Evolutionary conservation across 2,329 filamentous ascomycete genomes (phyloP).

Genomic region (Fusarium poae): DNA sequence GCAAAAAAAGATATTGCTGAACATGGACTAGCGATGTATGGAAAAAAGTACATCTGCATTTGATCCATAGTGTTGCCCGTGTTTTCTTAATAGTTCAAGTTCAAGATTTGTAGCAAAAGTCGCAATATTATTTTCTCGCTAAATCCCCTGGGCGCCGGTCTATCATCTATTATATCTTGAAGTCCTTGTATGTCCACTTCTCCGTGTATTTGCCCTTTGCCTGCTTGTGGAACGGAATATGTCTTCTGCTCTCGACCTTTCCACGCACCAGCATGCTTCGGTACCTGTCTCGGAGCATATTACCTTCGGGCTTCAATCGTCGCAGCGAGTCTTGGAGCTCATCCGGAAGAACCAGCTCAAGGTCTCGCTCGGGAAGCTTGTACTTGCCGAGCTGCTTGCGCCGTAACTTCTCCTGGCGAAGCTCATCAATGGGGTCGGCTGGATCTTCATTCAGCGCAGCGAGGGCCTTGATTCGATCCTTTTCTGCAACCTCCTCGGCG

Average conservation of each 20-base stretch:
- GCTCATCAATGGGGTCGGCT: constrained; percentile 66
- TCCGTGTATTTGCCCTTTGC: constrained; percentile 85
- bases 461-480: constrained; percentile 64
- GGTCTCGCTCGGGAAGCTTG: constrained; percentile 79
- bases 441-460: constrained; percentile 55
- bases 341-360: constrained; percentile 86
- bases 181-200: constrained; percentile 99
- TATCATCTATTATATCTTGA: constrained; percentile 57
- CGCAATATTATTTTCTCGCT: constrained; percentile 41
- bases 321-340: constrained; percentile 86
- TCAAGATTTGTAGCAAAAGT: constrained; percentile 24
- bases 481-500: constrained; percentile 70
- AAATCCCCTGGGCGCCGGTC: constrained; percentile 28
- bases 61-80: constrained; percentile 4
- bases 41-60: neutral
- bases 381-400: constrained; percentile 80
- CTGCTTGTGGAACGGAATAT: constrained; percentile 85
- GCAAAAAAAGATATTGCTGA: constrained; percentile 16
- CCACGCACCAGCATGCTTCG: constrained; percentile 88
- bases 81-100: neutral
- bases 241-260: constrained; percentile 86
- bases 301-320: constrained; percentile 93
- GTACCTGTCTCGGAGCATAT: constrained; percentile 91
- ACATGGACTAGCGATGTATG: constrained; percentile 1
- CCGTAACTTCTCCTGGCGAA: constrained; percentile 74